A percentile compares a stretch with the other conserved stretches of the same genome.
phyloP scores from a whole-genome alignment of 768 basidiomycete genomes.

The Saitozyma sp. region DNA sequence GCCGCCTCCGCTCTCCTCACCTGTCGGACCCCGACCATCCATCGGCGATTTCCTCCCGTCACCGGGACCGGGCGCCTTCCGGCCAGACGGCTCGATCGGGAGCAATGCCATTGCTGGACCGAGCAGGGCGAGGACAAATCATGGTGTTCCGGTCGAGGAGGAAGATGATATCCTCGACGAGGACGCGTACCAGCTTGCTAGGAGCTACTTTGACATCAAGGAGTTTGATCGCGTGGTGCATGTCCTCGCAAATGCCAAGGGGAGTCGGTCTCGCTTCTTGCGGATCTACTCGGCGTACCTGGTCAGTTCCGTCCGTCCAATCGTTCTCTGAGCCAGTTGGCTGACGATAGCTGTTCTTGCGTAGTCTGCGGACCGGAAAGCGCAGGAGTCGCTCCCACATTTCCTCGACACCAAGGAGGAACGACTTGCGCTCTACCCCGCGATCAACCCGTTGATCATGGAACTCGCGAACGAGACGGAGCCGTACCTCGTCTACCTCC shows the following conservation, averaged over 20 bases:
- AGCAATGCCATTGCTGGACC: slow-evolving; percentile 24
- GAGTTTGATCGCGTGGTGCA: slow-evolving; percentile 75
- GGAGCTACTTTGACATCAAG: slow-evolving; percentile 69
- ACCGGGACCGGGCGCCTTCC: slow-evolving; percentile 36
- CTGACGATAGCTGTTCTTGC: slow-evolving; percentile 6
- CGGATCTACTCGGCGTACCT: slow-evolving; percentile 78
- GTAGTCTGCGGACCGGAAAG: slow-evolving; percentile 79
- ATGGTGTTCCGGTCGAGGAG: slow-evolving; percentile 44
- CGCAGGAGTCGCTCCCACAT: slow-evolving; percentile 68
- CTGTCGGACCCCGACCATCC: slow-evolving; percentile 25
- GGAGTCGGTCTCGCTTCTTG: slow-evolving; percentile 73
- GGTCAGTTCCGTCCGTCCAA: slow-evolving; percentile 59
- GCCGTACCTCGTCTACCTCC: slow-evolving; percentile 53
- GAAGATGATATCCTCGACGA: slow-evolving; percentile 65
- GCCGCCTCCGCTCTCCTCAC: slow-evolving; percentile 9
- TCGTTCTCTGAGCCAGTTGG: slow-evolving; percentile 12
- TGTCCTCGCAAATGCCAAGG: slow-evolving; percentile 65
- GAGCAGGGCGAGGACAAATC: slow-evolving; percentile 33
- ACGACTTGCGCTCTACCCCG: slow-evolving; percentile 43
- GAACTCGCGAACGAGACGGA: slow-evolving; percentile 43
- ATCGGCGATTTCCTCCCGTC: slow-evolving; percentile 41
- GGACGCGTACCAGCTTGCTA: slow-evolving; percentile 65
- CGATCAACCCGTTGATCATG: slow-evolving; percentile 41
- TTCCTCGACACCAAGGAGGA: slow-evolving; percentile 58
- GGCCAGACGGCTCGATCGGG: slow-evolving; percentile 7